Conservation (phyloP, 768 basidiomycete species). For the Strobilomyces confusus region DNA sequence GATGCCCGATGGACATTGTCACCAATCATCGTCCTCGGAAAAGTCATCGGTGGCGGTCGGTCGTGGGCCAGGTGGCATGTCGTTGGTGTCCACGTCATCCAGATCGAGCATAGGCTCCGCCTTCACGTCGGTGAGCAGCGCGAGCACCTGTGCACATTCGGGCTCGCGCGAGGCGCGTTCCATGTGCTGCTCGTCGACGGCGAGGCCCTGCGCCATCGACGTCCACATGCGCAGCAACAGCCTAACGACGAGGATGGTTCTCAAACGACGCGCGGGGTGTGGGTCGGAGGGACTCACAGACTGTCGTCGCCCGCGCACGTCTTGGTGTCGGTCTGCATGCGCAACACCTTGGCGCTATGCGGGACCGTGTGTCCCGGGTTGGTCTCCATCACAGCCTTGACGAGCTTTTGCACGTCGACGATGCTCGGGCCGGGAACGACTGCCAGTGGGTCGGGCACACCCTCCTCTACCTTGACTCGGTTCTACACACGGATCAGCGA, state of each 20-base stretch:
- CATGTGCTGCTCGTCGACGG: constrained; percentile 44
- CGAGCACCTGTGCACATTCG: constrained; percentile 12
- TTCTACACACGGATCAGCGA: constrained; percentile 3
- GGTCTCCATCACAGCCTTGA: constrained; percentile 36
- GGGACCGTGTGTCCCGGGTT: constrained; percentile 22
- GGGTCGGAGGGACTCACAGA: constrained; percentile 32
- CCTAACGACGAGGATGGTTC: constrained; percentile 31
- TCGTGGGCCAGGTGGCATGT: constrained; percentile 1
- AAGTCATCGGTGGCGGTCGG: constrained; percentile 16
- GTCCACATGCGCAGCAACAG: constrained; percentile 42
- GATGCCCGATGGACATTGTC: no score
- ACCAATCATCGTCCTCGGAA: constrained; percentile 30
- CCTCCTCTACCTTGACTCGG: constrained; percentile 4
- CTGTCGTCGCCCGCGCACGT: constrained; percentile 53
- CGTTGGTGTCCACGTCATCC: constrained; percentile 9
- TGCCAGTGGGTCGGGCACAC: neutral
- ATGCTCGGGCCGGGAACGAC: constrained; percentile 32
- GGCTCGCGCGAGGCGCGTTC: constrained; percentile 13
- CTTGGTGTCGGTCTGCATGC: constrained; percentile 30
- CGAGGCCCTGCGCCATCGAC: constrained; percentile 41
- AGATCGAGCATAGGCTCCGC: no score
- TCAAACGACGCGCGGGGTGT: neutral
- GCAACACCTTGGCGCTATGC: constrained; percentile 33
- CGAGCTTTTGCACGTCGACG: constrained; percentile 40
- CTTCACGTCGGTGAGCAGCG: neutral